phyloP scores from a whole-genome alignment of 2,329 filamentous ascomycete species.

The Myriangium duriaei region DNA sequence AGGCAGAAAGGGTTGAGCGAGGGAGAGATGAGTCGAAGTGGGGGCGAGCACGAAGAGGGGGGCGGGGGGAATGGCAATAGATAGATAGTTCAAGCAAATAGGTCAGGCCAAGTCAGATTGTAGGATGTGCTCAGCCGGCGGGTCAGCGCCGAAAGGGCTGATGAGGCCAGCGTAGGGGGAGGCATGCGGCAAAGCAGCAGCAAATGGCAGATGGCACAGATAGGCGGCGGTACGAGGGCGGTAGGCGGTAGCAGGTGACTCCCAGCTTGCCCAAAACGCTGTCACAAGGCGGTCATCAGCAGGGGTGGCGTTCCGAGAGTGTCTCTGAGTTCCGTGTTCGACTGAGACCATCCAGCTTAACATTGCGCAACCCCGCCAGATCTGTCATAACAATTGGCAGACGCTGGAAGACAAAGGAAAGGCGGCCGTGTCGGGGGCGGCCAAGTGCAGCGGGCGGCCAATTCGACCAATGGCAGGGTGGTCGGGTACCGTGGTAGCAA shows the following conservation, averaged over 20 bases:
- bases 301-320: neutral
- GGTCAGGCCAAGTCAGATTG: neutral
- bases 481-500: neutral
- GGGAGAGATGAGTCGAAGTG: neutral
- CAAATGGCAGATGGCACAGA: neutral
- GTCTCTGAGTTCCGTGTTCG: neutral
- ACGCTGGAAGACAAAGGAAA: neutral
- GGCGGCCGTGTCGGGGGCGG: neutral
- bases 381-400: neutral
- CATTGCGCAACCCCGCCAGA: neutral
- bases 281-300: neutral
- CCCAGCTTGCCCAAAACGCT: neutral
- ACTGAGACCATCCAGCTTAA: neutral
- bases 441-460: neutral
- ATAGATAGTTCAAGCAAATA: no score
- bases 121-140: neutral
- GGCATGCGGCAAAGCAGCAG: neutral
- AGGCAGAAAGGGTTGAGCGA: neutral
- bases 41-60: no score
- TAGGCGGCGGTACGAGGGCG: neutral
- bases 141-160: no score
- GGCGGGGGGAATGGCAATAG: no score
- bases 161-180: neutral
- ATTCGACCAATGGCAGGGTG: neutral
- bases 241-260: neutral